Base-by-base conservation (phyloP, 129 eudicot genomes). In the Deinandra increscens region DNA sequence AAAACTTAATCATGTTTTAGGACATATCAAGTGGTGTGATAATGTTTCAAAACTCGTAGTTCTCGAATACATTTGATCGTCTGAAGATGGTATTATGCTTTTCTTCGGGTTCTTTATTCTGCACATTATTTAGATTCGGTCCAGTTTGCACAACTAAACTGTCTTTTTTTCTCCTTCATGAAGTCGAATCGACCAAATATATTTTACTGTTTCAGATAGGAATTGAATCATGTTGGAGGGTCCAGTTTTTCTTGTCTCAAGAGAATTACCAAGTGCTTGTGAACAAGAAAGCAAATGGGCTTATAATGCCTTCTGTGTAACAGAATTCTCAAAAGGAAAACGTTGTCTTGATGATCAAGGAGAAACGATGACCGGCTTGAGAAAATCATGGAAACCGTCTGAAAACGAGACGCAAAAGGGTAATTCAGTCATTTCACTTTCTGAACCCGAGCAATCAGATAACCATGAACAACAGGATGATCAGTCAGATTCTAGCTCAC, bases 261-360 rank as follows among this genome's bases (percentile, higher is more conserved):
- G 81, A 58, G 87, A 83, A 33, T 71, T 83, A 71, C 84, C 84
- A 6, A 77, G 73, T 65, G 78, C 89, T 31, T 84, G 84, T 48
- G 82, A 86, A 74, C 74, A 79, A 53, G 88, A 86, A 71, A 70
- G 74, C 71, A 77, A 61, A 54, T 89, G 89, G 90, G 74, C 65
- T 29, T 85, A 70, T 59, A 69, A 78, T 58, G 80, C 77, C 5
- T 82, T 68, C 50, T 60, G 69, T 44, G 79, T 82, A 51, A 64
- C 72, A 13, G 77, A 82, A 44, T 76, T 71, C 60, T 69, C 81
- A 1, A 66, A 70, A n/a, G 78, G 81, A 56, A 86, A 84, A 45
- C 78, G 83, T 6, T 58, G 68, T n/a, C 56, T 70, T 36, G 84
- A 83, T 54, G 78, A 68, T n/a, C 83, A 18, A 19, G 83, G 76